phyloP scores from a whole-genome alignment of 495 filamentous ascomycete genomes.

The Trypethelium eluteriae region DNA sequence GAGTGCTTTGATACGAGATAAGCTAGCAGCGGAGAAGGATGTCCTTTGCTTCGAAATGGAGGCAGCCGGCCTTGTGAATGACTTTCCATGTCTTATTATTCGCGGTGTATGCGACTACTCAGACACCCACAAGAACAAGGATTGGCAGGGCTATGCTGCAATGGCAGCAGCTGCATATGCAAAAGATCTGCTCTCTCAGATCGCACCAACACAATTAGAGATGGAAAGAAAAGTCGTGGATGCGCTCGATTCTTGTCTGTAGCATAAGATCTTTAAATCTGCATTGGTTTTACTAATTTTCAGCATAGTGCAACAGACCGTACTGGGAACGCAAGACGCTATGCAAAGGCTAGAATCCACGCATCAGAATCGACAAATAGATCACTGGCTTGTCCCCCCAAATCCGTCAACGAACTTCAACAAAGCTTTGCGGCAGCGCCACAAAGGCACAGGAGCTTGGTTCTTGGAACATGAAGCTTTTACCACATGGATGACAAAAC shows the following conservation, averaged over 20 bases:
- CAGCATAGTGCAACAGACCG: too few relatives aligned
- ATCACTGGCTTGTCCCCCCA: neutral
- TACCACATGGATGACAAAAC: neutral
- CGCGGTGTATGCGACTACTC: conserved; percentile 30
- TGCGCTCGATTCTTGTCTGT: neutral
- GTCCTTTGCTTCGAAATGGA: conserved; percentile 27
- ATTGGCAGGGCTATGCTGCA: conserved; percentile 24
- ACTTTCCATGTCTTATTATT: conserved; percentile 26
- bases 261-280: too few relatives aligned
- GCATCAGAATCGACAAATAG: neutral
- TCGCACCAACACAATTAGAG: conserved; percentile 11
- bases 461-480: neutral
- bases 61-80: conserved; percentile 21
- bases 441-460: neutral
- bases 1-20: conserved; percentile 19
- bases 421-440: neutral
- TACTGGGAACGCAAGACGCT: too few relatives aligned
- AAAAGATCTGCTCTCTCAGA: conserved; percentile 21
- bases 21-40: conserved; percentile 8
- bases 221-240: conserved; percentile 10
- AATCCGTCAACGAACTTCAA: neutral
- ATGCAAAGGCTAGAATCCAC: too few relatives aligned
- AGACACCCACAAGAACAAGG: conserved; percentile 26
- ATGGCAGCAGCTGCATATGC: conserved; percentile 25
- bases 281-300: too few relatives aligned